These are phyloP conservation scores for Linanthus parryae DNA, from an alignment of 148 eudicot species.

Conservation along the genomic window DNA sequence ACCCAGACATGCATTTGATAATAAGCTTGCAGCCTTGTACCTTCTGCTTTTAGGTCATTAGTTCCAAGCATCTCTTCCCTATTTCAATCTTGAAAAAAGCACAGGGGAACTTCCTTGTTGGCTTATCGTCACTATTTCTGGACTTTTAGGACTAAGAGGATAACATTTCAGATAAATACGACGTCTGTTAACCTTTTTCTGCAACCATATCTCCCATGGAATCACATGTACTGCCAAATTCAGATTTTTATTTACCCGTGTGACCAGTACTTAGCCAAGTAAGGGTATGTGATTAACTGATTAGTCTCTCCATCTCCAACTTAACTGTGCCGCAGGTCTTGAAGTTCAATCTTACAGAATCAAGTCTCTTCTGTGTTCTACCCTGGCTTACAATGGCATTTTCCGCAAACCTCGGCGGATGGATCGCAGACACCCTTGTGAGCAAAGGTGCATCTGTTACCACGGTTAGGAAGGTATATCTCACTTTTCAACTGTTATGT, in stretches of 20 bases:
- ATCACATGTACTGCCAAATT: not conserved
- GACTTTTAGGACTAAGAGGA: slow-evolving; percentile 1
- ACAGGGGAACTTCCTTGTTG: no score
- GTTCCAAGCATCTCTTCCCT: no score
- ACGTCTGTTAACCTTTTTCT: not conserved
- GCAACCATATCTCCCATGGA: not conserved
- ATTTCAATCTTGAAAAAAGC: no score
- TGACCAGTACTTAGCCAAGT: no score
- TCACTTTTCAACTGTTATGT: no score
- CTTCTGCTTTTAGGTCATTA: no score
- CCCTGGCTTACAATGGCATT: slow-evolving; percentile 99
- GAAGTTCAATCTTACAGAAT: slow-evolving; percentile 81
- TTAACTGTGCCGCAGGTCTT: slow-evolving; percentile 48
- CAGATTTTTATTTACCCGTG: not conserved
- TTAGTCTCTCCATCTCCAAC: not conserved
- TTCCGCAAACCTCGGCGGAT: slow-evolving; percentile 89
- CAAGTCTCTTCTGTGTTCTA: slow-evolving; percentile 70
- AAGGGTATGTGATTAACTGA: no score
- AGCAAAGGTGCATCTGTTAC: slow-evolving; percentile 84
- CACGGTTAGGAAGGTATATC: slow-evolving; percentile 73
- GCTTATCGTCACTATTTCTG: not conserved
- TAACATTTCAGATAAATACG: not conserved
- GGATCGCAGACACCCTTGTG: slow-evolving; percentile 95
- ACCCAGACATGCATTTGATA: no score
- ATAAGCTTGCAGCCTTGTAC: no score